Base-by-base conservation (phyloP, 768 basidiomycete genomes). In the Solioccasus polychromus region DNA sequence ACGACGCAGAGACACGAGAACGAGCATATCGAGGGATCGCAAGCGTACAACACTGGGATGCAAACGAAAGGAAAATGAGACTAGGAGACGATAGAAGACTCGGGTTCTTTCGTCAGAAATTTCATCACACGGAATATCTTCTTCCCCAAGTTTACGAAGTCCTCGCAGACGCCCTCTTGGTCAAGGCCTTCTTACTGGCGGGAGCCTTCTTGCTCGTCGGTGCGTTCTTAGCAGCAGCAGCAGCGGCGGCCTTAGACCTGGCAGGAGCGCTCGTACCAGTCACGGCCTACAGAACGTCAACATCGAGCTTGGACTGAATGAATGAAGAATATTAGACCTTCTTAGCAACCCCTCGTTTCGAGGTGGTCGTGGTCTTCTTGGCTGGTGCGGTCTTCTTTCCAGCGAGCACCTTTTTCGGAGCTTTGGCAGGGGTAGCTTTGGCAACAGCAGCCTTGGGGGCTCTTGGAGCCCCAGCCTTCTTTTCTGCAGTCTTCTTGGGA, bases 271-370 rank as follows among this genome's bases (percentile, higher is more conserved):
- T 70, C 0, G 71, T 68, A 8, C 82, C 79, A 30, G 77, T 82
- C 20, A 75, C 68, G 51, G 72, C 70, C 82, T 84, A 53, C 18
- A 28, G 8, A 53, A 24, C 34, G 18, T 53, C 34, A n/a, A 15
- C 42, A 31, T 38, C 26, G 24, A 35, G 15, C 29, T 25, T 42
- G 38, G 20, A 41, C 41, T 8, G n/a, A 14, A 30, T 7, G 39
- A 32, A 5, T 14, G n/a, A n/a, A 34, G 40, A 25, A 29, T 15
- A 1, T 50, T 53, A 29, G 35, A 82, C 82, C 79, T 85, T 88
- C 75, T 87, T 88, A 8, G 76, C 79, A 1, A 72, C 36, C 25
- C 74, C 79, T 26, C 79, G 71, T 61, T 76, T 79, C 36, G 76
- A 66, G 26, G 71, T 51, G 5, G 67, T 42, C 5, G 63, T 55